These are phyloP conservation scores for Penicillium verhagenii DNA, from an alignment of 495 filamentous ascomycete genomes.

Conservation along the genomic window DNA sequence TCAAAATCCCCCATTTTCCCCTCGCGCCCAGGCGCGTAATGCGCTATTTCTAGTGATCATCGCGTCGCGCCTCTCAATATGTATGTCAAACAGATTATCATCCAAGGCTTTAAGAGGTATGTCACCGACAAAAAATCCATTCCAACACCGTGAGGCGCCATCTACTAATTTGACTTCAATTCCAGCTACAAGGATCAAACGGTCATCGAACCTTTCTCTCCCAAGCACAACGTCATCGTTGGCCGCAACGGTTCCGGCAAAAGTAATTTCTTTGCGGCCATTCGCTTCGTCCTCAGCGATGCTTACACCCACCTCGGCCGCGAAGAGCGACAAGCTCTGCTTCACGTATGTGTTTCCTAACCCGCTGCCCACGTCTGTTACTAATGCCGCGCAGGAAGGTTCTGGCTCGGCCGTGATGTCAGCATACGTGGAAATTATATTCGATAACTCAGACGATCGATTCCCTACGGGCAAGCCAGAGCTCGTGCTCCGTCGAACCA, in stretches of 20 bases:
- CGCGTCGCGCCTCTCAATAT: constrained; percentile 56
- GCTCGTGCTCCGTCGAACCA: constrained; percentile 85
- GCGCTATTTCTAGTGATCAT: constrained; percentile 30
- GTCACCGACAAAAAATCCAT: neutral
- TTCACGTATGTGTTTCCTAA: constrained; percentile 59
- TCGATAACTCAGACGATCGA: constrained; percentile 95
- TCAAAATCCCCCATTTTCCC: constrained; percentile 3
- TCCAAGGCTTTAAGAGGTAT: constrained; percentile 99
- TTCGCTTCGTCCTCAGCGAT: constrained; percentile 97
- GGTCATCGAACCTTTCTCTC: constrained; percentile 96
- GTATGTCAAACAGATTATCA: constrained; percentile 99
- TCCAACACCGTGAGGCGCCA: no score
- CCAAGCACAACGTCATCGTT: constrained; percentile 98
- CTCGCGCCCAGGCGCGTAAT: constrained; percentile 36
- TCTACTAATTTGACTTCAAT: neutral
- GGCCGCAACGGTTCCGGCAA: constrained; percentile 99
- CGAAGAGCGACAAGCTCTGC: constrained; percentile 90
- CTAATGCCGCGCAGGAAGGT: constrained; percentile 64
- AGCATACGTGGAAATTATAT: constrained; percentile 97
- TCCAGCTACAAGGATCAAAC: constrained; percentile 99
- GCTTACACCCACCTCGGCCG: constrained; percentile 94
- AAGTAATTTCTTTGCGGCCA: constrained; percentile 99
- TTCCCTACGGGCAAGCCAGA: constrained; percentile 94
- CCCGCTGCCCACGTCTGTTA: neutral
- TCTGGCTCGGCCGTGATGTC: constrained; percentile 98